Percentiles rank a stretch among this genome's conserved stretches.
phyloP scores from a whole-genome alignment of 345 rosid species.

The Euphorbia tirucalli region DNA sequence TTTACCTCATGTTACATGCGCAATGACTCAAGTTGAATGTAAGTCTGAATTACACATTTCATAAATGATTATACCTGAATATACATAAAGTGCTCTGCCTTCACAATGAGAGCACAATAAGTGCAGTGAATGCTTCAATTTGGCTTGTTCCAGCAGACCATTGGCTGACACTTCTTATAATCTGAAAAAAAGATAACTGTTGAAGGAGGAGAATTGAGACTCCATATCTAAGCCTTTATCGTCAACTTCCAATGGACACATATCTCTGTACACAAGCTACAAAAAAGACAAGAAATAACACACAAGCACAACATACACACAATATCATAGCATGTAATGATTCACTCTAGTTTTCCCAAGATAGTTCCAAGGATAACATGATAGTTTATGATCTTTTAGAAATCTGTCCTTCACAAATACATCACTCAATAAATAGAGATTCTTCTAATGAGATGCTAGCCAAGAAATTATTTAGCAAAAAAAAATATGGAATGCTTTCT shows the following conservation, averaged over 20 bases:
- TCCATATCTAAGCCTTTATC: no score
- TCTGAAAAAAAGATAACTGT: constrained; percentile 46
- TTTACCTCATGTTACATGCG: neutral
- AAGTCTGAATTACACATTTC: constrained; percentile 1
- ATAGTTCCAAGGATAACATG: neutral
- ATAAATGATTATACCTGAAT: constrained; percentile 65
- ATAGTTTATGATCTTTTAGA: neutral
- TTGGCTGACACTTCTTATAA: constrained; percentile 97
- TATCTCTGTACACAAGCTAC: neutral
- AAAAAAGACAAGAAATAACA: no score
- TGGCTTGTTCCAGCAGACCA: constrained; percentile 99
- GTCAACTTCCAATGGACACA: constrained; percentile 10
- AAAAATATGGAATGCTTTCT: neutral
- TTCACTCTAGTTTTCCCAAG: neutral
- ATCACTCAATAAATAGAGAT: neutral
- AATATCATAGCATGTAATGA: no score
- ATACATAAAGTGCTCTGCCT: constrained; percentile 86
- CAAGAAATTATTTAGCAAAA: neutral
- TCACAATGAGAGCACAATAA: constrained; percentile 91
- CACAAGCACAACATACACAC: neutral
- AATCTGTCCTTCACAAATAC: neutral
- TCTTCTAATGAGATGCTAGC: neutral
- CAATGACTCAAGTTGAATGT: neutral
- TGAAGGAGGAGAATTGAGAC: constrained; percentile 6
- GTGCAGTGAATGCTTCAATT: constrained; percentile 89